Evolutionary conservation across 306 rosid genomes (phyloP), one percentile per base, ranked within the genome.

Genomic region (Cyamopsis tetragonoloba): DNA sequence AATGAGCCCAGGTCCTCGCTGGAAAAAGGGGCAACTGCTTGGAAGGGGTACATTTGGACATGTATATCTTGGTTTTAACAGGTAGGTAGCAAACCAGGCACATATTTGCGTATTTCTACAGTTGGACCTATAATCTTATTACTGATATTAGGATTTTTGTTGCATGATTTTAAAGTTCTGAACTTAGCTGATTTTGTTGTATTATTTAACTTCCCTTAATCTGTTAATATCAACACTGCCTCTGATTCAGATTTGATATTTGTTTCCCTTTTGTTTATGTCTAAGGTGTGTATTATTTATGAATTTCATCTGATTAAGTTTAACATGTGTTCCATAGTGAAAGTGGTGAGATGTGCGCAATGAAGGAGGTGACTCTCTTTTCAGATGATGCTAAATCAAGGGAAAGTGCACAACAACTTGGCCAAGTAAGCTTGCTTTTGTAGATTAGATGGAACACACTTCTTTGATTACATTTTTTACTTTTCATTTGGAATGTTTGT

Each of bases 341-440:
- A 75, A 89, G 72, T 59, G 96, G 96, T 32, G 96, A 87, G 76
- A 85, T 89, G 96, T 89, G 96, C 70, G 96, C 96, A 59, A 89
- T 89, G 96, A 89, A 89, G 82, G 96, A 89, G 85, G 96, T 89
- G 17, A 87, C 86, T 5, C 77, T 89, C 63, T 87, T 87, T 81
- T 83, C 93, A 23, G 96, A 87, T 42, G 93, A 87, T 77, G 84
- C 87, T 23, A 89, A 87, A 80, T 89, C 91, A 4, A 87, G 76
- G 84, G 93, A 89, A 85, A 77, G 89, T 68, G 86, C 91, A 13
- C 86, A 84, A 72, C 96, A 89, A 76, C 82, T 89, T 47, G 83
- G 77, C 58, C 95, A 88, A 71, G 95, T 88, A 79, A 57, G 88
- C 67, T 62, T 66, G 34, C 30, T 31, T 32, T 13, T 32, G 56